Base-by-base conservation (phyloP, 2,329 filamentous ascomycete species). In the Onygenales sp. region DNA sequence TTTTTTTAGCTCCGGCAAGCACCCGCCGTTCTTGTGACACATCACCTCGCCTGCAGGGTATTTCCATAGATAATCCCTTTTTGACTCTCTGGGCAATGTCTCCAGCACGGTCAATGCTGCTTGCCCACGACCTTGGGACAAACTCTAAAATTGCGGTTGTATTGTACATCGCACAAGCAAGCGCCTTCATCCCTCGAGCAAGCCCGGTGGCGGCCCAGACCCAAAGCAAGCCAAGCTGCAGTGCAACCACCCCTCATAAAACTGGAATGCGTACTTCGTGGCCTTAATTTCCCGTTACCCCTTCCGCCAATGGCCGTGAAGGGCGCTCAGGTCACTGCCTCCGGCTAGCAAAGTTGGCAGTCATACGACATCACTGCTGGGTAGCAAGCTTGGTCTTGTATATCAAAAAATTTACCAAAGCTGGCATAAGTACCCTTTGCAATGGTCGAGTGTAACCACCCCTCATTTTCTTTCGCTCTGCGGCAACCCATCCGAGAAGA, bases 21-120 rank as follows among this genome's bases (percentile, higher is more conserved):
- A 48, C 32, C 45, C 33, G 46, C 46, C 46, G 46, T 49, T 49
- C 46, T 49, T 31, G 46, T 49, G 46, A 49, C 27, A 49, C 46
- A n/a, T 49, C 46, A 49, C 17, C 35, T n/a, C 9, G 11, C 14
- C 46, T 41, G 35, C 46, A 49, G 36, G 46, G 17, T 9, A 49
- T 49, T 39, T 32, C 41, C 14, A 49, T 32, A 41, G 10, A 49
- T 27, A 41, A 49, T 39, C 14, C 36, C 17, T 39, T 39, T 49
- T 39, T 49, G 46, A 49, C 46, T 39, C 32, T 36, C 5, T 33
- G n/a, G 21, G 36, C 14, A 36, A 36, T 49, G 17, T 8, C 35
- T 39, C 46, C 17, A 41, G 41, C 36, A 5, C 32, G 21, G 46
- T 41, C 17, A 49, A 13, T 14, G 31, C 41, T 49, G 21, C 3